A percentile compares a stretch with the other conserved stretches of the same genome.
Evolutionary conservation across 2,329 filamentous ascomycete genomes (phyloP).

Genomic region (Cryphonectria radicalis): DNA sequence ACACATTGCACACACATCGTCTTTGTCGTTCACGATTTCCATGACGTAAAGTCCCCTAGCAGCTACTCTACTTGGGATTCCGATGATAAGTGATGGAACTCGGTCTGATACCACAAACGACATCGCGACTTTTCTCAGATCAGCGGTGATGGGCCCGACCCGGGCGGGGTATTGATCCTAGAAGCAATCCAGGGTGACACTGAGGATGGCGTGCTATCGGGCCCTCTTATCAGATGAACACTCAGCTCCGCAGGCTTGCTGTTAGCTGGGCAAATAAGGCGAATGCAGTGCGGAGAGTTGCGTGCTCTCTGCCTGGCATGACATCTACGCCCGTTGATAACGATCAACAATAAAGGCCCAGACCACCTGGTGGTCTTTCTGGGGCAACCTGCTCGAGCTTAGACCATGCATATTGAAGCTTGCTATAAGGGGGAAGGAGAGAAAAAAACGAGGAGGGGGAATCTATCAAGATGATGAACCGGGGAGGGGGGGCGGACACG

Average conservation of each 20-base stretch:
- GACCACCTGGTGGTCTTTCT: background rate
- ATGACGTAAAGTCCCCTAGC: background rate
- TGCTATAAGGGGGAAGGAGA: background rate
- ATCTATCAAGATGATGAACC: background rate
- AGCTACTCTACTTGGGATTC: background rate
- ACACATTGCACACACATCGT: background rate
- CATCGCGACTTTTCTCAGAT: background rate
- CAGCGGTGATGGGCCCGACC: background rate
- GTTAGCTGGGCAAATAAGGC: background rate
- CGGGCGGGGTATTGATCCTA: background rate
- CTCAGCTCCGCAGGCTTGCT: background rate
- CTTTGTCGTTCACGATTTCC: background rate
- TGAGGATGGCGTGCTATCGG: background rate
- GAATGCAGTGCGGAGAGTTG: background rate
- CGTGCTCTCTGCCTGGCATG: constrained; percentile 14
- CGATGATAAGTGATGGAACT: background rate
- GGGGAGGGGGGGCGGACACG: background rate
- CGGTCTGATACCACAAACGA: background rate
- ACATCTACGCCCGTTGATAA: constrained; percentile 2
- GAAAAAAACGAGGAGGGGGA: background rate
- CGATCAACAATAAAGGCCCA: constrained; percentile 2
- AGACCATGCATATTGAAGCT: background rate
- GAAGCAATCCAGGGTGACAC: background rate
- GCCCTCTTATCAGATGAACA: background rate
- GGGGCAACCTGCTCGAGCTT: background rate